Base-by-base conservation (phyloP, 208 protist genomes). In the Leishmania guyanensis region DNA sequence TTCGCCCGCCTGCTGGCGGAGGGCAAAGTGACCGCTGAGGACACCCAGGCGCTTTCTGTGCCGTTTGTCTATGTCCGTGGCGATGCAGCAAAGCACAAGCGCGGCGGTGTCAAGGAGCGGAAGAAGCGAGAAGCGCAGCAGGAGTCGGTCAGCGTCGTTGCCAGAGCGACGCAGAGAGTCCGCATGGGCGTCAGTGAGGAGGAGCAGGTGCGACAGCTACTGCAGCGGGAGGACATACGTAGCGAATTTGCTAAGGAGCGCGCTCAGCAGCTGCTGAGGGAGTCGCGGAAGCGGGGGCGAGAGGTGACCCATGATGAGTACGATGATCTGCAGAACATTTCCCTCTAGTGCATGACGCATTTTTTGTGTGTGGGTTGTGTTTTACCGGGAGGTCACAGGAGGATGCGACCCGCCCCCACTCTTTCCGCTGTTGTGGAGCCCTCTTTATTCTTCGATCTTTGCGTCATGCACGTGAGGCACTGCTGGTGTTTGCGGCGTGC, bases 171-270 rank as follows among this genome's bases (percentile, higher is more conserved):
- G 50, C 88, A 92, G 77, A 88, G 92, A 50, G 90, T 97, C 36
- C 89, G 90, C 76, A 94, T 97, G 91, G 94, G 94, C 39, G 89
- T 96, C 9, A 97, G 94, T 77, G 91, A 96, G 78, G 94, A 96
- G 79, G 86, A 92, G 77, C 94, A 97, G 85, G 82, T 92, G 46
- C 86, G 88, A 66, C 81, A 86, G 60, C 82, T 94, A 29, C 87
- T 95, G 70, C 90, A 93, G 84, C 87, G 92, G 68, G 82, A 84
- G 50, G 92, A 94, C 39, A 80, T 97, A 56, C 89, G 91, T 5
- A 88, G 84, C 58, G 81, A 90, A 75, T 76, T 95, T 60, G 75
- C 89, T 73, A 88, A 88, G 79, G 86, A 90, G 70, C 87, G 88
- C 82, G 84, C 90, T 62, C 86, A 88, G 74, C 60, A 86, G 66